phyloP scores from a whole-genome alignment of 1,284 basidiomycete genomes.

The Puccinia novopanici region DNA sequence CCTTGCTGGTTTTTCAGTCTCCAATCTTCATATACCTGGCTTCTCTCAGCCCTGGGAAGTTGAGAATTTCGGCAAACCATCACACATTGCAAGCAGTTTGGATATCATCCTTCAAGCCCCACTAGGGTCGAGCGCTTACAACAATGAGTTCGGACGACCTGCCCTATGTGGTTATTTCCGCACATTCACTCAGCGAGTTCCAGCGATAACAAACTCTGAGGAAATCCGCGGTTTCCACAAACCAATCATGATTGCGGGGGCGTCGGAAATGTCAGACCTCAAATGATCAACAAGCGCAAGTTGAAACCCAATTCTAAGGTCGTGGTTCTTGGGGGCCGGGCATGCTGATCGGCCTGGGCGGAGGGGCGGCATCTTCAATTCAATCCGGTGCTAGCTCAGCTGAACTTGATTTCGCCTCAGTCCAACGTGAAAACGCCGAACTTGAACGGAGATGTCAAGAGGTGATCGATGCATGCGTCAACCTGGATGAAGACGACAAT shows the following conservation, averaged over 20 bases:
- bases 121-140: slow-evolving; percentile 90
- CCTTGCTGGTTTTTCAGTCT: slow-evolving; percentile 89
- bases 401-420: slow-evolving; percentile 93
- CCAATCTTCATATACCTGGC: slow-evolving; percentile 86
- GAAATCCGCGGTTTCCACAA: slow-evolving; percentile 95
- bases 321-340: slow-evolving; percentile 96
- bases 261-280: slow-evolving; percentile 83
- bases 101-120: slow-evolving; percentile 98
- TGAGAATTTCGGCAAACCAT: slow-evolving; percentile 77
- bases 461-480: slow-evolving; percentile 88
- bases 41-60: slow-evolving; percentile 88
- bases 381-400: slow-evolving; percentile 82
- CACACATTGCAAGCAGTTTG: slow-evolving; percentile 86
- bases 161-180: slow-evolving; percentile 64
- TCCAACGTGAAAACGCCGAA: slow-evolving; percentile 96
- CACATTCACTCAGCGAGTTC: slow-evolving; percentile 57
- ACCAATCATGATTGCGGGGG: slow-evolving; percentile 99
- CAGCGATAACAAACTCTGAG: slow-evolving; percentile 76
- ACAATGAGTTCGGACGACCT: slow-evolving; percentile 97
- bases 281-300: slow-evolving; percentile 73
- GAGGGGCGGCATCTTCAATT: slow-evolving; percentile 92
- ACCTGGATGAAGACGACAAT: slow-evolving; percentile 66
- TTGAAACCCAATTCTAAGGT: slow-evolving; percentile 80
- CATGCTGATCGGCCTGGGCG: slow-evolving; percentile 92
- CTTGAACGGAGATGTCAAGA: slow-evolving; percentile 97